A percentile compares a stretch with the other conserved stretches of the same genome.
Conservation (phyloP, 225 moss, liverwort and hornwort genomes). For the Rhytidiadelphus loreus region DNA sequence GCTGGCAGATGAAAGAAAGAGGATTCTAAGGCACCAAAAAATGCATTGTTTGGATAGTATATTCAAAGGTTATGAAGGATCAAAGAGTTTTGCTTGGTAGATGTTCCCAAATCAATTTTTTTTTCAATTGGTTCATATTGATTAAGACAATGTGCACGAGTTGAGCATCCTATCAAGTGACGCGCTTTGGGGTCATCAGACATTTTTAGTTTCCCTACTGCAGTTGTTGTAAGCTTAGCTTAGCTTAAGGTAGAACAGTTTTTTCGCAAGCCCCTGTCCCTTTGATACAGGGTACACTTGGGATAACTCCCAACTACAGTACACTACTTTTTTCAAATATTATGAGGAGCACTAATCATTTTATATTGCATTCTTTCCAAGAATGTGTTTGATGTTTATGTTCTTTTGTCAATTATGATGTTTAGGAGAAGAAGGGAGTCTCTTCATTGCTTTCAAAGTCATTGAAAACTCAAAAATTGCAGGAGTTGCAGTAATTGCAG, state of each 20-base stretch:
- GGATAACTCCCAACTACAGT: background rate
- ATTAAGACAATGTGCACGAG: background rate
- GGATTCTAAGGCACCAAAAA: background rate
- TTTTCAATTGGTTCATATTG: background rate
- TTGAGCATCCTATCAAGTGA: background rate
- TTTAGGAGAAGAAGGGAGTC: background rate
- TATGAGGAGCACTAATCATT: background rate
- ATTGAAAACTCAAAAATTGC: background rate
- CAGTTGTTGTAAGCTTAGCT: background rate
- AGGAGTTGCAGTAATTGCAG: background rate
- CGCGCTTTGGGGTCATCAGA: background rate
- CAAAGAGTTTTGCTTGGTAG: background rate
- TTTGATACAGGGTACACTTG: background rate
- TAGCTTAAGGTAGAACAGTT: too few relatives aligned
- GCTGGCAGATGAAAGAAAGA: background rate
- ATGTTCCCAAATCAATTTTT: too few relatives aligned
- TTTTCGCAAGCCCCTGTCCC: background rate
- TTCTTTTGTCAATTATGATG: background rate
- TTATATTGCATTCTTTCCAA: background rate
- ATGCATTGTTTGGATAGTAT: background rate
- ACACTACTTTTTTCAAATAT: background rate
- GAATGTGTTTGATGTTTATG: background rate
- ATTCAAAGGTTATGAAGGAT: background rate
- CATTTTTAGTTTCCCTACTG: background rate
- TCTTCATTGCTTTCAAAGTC: background rate